Evolutionary conservation across 495 filamentous ascomycete genomes (phyloP).

Genomic region (Staphylotrichum longicolle): DNA sequence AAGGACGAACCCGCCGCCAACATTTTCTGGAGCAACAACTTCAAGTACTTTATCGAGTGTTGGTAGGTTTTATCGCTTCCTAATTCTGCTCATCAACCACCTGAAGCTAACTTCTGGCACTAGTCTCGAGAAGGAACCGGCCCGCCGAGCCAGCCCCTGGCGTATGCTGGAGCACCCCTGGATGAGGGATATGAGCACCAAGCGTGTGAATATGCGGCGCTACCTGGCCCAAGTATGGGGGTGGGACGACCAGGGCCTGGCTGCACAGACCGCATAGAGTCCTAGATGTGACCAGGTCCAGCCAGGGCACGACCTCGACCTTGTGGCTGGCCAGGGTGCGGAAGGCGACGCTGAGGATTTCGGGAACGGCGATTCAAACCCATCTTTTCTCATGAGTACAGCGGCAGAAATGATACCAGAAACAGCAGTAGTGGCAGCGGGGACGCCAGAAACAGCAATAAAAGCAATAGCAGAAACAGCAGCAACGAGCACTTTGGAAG

Average conservation of each 20-base stretch:
- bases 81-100: neutral
- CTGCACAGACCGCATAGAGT: constrained; percentile 8
- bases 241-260: constrained; percentile 60
- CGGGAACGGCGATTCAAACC: neutral
- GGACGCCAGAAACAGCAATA: neutral
- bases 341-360: neutral
- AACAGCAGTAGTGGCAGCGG: neutral
- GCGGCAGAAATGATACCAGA: neutral
- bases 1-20: constrained; percentile 83
- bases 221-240: constrained; percentile 94
- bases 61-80: constrained; percentile 66
- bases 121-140: constrained; percentile 91
- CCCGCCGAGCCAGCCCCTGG: constrained; percentile 87
- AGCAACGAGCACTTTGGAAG: neutral
- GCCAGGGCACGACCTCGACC: neutral
- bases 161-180: constrained; percentile 99
- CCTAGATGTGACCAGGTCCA: neutral
- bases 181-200: constrained; percentile 92
- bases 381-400: neutral
- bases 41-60: constrained; percentile 99
- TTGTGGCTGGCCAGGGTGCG: neutral
- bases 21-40: constrained; percentile 91
- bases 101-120: constrained; percentile 6
- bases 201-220: constrained; percentile 94
- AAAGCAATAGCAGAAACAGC: neutral